Conservation (phyloP, 2,329 filamentous ascomycete genomes). For the Pestalotiopsis sp. region DNA sequence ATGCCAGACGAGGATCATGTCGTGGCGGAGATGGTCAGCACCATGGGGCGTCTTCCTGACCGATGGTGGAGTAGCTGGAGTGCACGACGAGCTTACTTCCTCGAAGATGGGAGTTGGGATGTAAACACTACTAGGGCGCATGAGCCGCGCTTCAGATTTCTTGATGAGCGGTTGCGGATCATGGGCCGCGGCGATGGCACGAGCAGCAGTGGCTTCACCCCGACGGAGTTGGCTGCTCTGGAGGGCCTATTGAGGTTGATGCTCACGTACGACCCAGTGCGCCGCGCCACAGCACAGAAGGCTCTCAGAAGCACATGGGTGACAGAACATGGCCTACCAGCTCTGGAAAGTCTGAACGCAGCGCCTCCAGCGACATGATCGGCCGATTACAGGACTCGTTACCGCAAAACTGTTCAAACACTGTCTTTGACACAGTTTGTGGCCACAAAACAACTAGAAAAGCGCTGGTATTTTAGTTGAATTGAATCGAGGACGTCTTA, state of each 20-base stretch:
- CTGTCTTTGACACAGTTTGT: too few species aligned
- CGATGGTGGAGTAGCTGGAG: not conserved
- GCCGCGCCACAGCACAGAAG: not conserved
- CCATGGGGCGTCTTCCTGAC: not conserved
- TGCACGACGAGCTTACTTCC: not conserved
- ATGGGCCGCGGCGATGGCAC: not conserved
- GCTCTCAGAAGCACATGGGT: not conserved
- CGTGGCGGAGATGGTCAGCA: slow-evolving; percentile 1
- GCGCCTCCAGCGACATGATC: not conserved
- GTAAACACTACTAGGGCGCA: not conserved
- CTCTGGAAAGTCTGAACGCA: not conserved
- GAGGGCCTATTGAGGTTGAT: not conserved
- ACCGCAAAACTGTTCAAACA: too few species aligned
- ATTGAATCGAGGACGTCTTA: too few species aligned
- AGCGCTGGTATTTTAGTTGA: too few species aligned
- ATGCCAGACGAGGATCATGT: not conserved
- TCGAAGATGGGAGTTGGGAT: not conserved
- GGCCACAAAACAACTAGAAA: too few species aligned
- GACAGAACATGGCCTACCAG: not conserved
- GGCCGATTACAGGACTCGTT: not conserved
- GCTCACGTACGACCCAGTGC: not conserved
- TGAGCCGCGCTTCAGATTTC: not conserved
- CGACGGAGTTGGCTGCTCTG: not conserved
- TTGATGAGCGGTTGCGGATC: not conserved
- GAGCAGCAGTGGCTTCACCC: not conserved